Conservation (phyloP, 1,139 yeast species). For the Pneumocystis sp. region DNA sequence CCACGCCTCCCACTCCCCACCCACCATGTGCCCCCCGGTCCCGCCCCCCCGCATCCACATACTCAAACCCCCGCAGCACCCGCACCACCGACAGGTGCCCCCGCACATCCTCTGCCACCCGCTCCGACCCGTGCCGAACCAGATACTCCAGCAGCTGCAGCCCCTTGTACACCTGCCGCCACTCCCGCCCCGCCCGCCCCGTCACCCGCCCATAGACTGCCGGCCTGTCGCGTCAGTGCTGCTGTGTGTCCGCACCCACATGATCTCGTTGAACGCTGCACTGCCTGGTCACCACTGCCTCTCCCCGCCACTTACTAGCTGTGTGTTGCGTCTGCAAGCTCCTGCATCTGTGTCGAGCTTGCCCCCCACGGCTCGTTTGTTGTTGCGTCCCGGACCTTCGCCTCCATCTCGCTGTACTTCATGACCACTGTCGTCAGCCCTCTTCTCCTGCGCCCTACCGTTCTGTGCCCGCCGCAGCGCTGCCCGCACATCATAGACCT, state of each 20-base stretch:
- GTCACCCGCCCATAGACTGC: conserved; percentile 45
- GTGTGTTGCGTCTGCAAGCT: conserved; percentile 88
- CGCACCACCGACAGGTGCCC: conserved; percentile 68
- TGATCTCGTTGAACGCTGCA: conserved; percentile 31
- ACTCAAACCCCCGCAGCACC: conserved; percentile 87
- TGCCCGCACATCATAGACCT: conserved; percentile 16
- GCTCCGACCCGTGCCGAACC: conserved; percentile 81
- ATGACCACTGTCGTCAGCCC: conserved; percentile 40
- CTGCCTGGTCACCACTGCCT: conserved; percentile 12
- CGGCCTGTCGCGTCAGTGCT: not conserved
- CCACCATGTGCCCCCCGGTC: conserved; percentile 75
- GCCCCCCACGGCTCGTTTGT: conserved; percentile 99
- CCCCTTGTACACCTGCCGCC: conserved; percentile 96
- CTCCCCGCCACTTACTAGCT: conserved; percentile 33
- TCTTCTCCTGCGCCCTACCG: too few species aligned
- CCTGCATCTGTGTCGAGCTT: conserved; percentile 73
- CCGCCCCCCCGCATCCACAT: conserved; percentile 81
- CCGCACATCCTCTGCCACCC: conserved; percentile 89
- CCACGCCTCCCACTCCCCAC: too few species aligned
- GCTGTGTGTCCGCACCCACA: conserved; percentile 18
- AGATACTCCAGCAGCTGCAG: conserved; percentile 81
- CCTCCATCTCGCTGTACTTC: conserved; percentile 89
- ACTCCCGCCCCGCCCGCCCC: conserved; percentile 87
- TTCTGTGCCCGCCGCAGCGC: too few species aligned
- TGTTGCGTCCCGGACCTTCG: conserved; percentile 81